Evolutionary conservation across 441 rosid species (phyloP).

Genomic region (Hura crepitans): DNA sequence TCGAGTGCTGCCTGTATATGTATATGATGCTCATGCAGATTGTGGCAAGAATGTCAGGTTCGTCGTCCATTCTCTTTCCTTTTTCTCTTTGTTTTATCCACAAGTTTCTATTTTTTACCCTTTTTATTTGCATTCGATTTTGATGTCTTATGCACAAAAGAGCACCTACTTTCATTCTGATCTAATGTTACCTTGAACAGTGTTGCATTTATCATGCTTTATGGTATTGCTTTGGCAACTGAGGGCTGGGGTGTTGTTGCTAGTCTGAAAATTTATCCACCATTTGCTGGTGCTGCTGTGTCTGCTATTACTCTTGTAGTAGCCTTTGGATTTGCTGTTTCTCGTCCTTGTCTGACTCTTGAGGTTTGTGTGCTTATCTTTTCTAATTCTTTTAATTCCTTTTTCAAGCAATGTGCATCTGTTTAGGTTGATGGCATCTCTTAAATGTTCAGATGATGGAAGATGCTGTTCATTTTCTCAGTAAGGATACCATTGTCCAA

Average conservation of each 20-base stretch:
- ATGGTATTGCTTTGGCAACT: slow-evolving; percentile 97
- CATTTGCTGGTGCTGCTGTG: slow-evolving; percentile 99
- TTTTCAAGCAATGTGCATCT: too few relatives aligned
- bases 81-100: slow-evolving; percentile 7
- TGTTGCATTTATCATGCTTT: slow-evolving; percentile 93
- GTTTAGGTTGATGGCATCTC: too few relatives aligned
- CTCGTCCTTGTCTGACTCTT: slow-evolving; percentile 98
- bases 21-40: slow-evolving; percentile 99
- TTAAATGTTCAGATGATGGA: slow-evolving; percentile 85
- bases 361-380: slow-evolving; percentile 46
- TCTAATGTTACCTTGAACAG: slow-evolving; percentile 41
- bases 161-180: slow-evolving; percentile 20
- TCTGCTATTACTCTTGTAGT: slow-evolving; percentile 98
- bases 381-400: slow-evolving; percentile 17
- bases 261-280: slow-evolving; percentile 96
- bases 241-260: slow-evolving; percentile 99
- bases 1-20: slow-evolving; percentile 95
- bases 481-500: slow-evolving; percentile 96
- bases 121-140: slow-evolving; percentile 10
- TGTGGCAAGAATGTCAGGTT: slow-evolving; percentile 99
- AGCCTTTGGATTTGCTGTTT: slow-evolving; percentile 99
- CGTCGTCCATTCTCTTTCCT: slow-evolving; percentile 27
- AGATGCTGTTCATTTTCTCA: slow-evolving; percentile 97
- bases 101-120: slow-evolving; percentile 12
- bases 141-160: neutral